phyloP scores from a whole-genome alignment of 805 yeast species.

The Ogataea degrootiae region DNA sequence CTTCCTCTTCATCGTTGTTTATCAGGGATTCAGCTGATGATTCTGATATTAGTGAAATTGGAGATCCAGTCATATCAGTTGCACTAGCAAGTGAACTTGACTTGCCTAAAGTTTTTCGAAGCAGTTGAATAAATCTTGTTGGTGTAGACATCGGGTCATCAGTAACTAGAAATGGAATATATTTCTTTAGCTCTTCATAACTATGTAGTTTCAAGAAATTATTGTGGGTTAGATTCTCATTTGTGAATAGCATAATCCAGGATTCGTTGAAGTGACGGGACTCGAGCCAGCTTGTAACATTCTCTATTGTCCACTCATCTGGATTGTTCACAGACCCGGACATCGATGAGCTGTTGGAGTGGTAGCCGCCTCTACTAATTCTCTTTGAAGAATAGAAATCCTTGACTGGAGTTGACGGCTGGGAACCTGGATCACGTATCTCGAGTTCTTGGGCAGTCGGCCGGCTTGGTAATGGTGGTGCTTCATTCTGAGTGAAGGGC shows the following conservation, averaged over 20 bases:
- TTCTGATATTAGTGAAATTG: slow-evolving; percentile 17
- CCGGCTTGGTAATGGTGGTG: neutral
- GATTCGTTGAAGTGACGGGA: slow-evolving; percentile 61
- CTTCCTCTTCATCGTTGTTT: neutral
- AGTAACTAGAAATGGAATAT: slow-evolving; percentile 33
- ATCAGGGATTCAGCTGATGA: slow-evolving; percentile 8
- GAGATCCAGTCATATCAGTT: slow-evolving; percentile 4
- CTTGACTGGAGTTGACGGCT: neutral
- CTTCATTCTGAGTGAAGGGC: neutral
- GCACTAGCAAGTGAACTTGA: slow-evolving; percentile 5
- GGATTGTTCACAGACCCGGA: slow-evolving; percentile 50
- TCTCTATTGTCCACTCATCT: slow-evolving; percentile 65
- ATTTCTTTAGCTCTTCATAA: slow-evolving; percentile 43
- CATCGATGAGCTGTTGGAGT: slow-evolving; percentile 22
- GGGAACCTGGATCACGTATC: neutral
- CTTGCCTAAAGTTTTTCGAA: slow-evolving; percentile 40
- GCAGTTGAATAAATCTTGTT: slow-evolving; percentile 50
- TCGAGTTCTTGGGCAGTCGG: neutral
- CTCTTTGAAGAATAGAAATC: slow-evolving; percentile 6
- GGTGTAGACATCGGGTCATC: slow-evolving; percentile 45
- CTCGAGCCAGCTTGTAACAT: slow-evolving; percentile 66
- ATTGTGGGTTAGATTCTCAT: slow-evolving; percentile 54
- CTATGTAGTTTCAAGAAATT: slow-evolving; percentile 63
- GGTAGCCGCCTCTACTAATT: slow-evolving; percentile 11
- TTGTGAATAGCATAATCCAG: slow-evolving; percentile 66